Evolutionary conservation across 1,139 yeast species (phyloP).

Genomic region (Saccharomyces hybrid): DNA sequence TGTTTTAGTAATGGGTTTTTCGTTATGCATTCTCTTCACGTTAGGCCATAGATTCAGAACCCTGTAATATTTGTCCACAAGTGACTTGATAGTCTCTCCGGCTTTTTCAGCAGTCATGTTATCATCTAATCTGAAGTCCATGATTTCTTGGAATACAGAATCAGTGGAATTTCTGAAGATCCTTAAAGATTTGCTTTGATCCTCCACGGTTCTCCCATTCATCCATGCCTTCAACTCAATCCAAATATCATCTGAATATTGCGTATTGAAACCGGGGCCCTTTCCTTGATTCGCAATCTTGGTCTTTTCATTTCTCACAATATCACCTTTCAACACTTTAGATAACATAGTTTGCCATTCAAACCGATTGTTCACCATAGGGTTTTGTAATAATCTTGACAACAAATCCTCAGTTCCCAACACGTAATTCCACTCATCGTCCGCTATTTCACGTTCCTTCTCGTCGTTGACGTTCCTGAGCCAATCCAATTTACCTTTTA

Average conservation of each 20-base stretch:
- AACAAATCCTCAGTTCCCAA: constrained; percentile 11
- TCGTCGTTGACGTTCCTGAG: constrained; percentile 15
- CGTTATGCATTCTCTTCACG: constrained; percentile 65
- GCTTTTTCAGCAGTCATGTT: constrained; percentile 15
- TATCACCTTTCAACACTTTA: constrained; percentile 90
- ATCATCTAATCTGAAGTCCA: constrained; percentile 33
- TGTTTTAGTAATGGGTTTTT: constrained; percentile 65
- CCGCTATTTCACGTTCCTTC: not conserved
- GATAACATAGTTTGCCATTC: constrained; percentile 97
- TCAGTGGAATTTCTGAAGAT: constrained; percentile 71
- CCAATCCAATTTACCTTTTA: constrained; percentile 27
- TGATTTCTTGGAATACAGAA: constrained; percentile 61
- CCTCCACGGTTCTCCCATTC: constrained; percentile 73
- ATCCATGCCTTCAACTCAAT: constrained; percentile 76
- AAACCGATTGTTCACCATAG: constrained; percentile 66
- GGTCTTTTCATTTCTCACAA: constrained; percentile 83
- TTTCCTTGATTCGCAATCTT: constrained; percentile 47
- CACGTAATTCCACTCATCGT: constrained; percentile 7
- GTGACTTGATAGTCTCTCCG: constrained; percentile 17
- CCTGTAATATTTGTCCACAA: constrained; percentile 57
- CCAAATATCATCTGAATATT: constrained; percentile 64
- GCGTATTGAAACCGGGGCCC: constrained; percentile 41
- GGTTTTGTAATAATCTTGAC: constrained; percentile 37
- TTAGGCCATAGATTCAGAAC: constrained; percentile 80
- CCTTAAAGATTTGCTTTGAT: constrained; percentile 65